Evolutionary conservation across 1,284 basidiomycete species (phyloP).

Genomic region (Sanguinoderma infundibulare): DNA sequence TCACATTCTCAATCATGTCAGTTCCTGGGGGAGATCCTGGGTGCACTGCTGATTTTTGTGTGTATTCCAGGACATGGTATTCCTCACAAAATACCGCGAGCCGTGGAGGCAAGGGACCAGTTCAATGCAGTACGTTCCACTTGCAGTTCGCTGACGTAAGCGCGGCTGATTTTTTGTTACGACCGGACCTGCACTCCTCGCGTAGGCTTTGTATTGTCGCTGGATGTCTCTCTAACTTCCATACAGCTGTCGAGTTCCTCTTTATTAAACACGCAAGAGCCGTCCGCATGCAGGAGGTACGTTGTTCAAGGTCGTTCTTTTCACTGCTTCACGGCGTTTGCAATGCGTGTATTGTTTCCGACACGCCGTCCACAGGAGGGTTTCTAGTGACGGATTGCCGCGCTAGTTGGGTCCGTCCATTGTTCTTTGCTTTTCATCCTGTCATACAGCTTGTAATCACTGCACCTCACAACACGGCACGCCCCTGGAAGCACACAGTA

Average conservation of each 20-base stretch:
- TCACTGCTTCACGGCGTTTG: neutral
- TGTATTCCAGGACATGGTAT: slow-evolving; percentile 72
- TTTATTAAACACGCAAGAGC: neutral
- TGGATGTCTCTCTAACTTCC: slow-evolving; percentile 65
- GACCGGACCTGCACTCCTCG: slow-evolving; percentile 74
- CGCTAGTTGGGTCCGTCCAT: no score
- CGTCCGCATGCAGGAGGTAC: no score
- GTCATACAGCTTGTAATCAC: no score
- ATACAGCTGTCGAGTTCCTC: neutral
- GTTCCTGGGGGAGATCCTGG: neutral
- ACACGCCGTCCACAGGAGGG: no score
- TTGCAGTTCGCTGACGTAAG: slow-evolving; percentile 5
- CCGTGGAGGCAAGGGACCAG: slow-evolving; percentile 51
- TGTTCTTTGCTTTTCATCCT: no score
- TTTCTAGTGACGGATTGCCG: no score
- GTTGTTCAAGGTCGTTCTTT: slow-evolving; percentile 59
- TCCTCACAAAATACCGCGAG: slow-evolving; percentile 77
- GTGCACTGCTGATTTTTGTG: slow-evolving; percentile 34
- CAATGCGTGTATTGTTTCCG: no score
- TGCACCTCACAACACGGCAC: no score
- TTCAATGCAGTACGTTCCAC: slow-evolving; percentile 38
- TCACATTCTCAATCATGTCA: slow-evolving; percentile 80
- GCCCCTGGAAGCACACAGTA: neutral
- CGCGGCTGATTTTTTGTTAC: slow-evolving; percentile 56
- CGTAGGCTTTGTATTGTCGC: slow-evolving; percentile 63